These are phyloP conservation scores for Pythium phragmitis DNA, from an alignment of 352 stramenopile species.

Conservation along the genomic window DNA sequence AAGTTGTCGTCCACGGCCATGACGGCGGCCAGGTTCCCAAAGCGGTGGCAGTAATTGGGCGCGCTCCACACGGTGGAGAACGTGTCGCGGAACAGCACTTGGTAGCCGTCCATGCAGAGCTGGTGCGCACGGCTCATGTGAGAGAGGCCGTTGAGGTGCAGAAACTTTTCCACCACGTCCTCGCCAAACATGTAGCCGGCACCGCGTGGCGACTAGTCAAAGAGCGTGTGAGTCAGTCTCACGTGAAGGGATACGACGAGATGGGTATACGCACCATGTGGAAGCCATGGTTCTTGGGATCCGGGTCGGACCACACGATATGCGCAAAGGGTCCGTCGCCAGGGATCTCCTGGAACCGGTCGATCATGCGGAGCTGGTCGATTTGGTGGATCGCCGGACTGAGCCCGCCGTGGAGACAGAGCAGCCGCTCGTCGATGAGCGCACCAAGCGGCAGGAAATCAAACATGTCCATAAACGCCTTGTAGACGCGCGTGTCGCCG, in stretches of 20 bases:
- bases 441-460: conserved; percentile 88
- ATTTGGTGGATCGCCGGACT: conserved; percentile 88
- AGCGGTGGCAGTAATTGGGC: conserved; percentile 95
- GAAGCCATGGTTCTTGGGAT: conserved; percentile 38
- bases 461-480: conserved; percentile 90
- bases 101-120: conserved; percentile 94
- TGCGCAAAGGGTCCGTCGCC: conserved; percentile 86
- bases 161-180: conserved; percentile 89
- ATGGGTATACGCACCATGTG: conserved; percentile 21
- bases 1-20: conserved; percentile 91
- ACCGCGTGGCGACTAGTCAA: conserved; percentile 57
- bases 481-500: conserved; percentile 88
- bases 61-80: conserved; percentile 93
- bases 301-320: conserved; percentile 87
- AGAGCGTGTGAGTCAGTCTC: neutral
- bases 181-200: conserved; percentile 88
- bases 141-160: conserved; percentile 84
- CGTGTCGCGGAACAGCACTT: conserved; percentile 90
- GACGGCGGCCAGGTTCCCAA: conserved; percentile 95
- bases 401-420: conserved; percentile 89
- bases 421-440: conserved; percentile 85
- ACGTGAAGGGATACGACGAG: neutral
- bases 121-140: conserved; percentile 88
- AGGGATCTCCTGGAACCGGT: conserved; percentile 87
- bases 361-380: conserved; percentile 79